Base-by-base conservation (phyloP, 441 rosid species). In the Syzygium malaccense region DNA sequence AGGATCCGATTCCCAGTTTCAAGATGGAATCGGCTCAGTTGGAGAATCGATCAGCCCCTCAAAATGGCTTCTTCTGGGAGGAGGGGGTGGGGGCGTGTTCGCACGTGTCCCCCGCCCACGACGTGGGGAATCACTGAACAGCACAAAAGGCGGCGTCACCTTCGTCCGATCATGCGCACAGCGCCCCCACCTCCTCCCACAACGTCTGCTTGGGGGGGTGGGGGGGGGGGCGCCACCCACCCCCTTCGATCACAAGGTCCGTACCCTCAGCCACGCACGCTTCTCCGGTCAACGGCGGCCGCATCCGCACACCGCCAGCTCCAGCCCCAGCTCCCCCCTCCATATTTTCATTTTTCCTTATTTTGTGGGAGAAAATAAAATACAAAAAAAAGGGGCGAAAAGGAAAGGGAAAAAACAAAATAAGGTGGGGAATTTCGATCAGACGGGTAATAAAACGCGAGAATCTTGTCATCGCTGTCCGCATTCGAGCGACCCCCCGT, bases 401-500 rank as follows among this genome's bases (percentile, higher is more conserved):
- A 3, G 37, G 14, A 13, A 71, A 10, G 18, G 89, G n/a, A 60
- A 28, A 33, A 17, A 68, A 33, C 33, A 18, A 8, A 37, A 37
- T 23, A 71, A 14, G 13, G 28, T 60, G 37, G 14, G 28, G 15
- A 25, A 71, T 37, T 71, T 71, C n/a, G 51, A 71, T 71, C 51
- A 8, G 49, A 37, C 83, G 83, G 83, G 18, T 45, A 4, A 71
- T 11, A 6, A 37, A 55, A 64, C 55, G 68, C 11, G 88, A 32
- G 91, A 89, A 89, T 89, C 92, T 68, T 58, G 86, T 86, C 75
- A 88, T 66, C 86, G 90, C 89, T 86, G 92, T 91, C 92, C n/a
- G 32, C 88, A 85, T 84, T 88, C 19, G 58, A 32, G 62, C 7
- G 48, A 8, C 32, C 66, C 66, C n/a, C 90, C 89, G 90, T 91